These are phyloP conservation scores for Elongisporangium undulatum DNA, from an alignment of 352 stramenopile species.

Conservation along the genomic window DNA sequence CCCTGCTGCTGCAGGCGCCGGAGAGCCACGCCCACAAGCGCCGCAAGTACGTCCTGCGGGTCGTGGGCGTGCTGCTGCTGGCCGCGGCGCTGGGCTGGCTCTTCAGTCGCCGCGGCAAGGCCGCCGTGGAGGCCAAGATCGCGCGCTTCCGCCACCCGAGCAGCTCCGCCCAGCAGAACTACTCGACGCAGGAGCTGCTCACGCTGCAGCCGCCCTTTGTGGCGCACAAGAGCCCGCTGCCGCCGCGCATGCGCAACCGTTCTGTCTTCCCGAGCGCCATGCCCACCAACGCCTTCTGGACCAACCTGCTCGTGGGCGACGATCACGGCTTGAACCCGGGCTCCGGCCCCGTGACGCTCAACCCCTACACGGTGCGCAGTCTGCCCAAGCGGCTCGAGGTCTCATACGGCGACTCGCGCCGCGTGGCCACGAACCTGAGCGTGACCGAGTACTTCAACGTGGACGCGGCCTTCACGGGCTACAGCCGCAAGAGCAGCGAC, in stretches of 20 bases:
- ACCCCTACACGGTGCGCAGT: constrained; percentile 77
- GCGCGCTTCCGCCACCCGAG: not conserved
- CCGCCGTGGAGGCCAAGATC: not conserved
- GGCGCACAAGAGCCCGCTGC: constrained; percentile 46
- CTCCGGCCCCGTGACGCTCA: constrained; percentile 68
- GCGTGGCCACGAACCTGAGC: constrained; percentile 46
- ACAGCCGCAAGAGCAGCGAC: constrained; percentile 25
- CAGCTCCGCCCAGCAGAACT: not conserved
- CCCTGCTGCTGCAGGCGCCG: not conserved
- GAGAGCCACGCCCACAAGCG: not conserved
- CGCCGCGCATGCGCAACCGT: constrained; percentile 50
- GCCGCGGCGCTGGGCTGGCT: not conserved
- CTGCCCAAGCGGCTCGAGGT: constrained; percentile 67
- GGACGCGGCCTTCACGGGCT: constrained; percentile 67
- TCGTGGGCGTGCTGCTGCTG: not conserved
- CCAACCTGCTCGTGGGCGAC: constrained; percentile 80
- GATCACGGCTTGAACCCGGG: constrained; percentile 69
- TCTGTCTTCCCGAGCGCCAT: constrained; percentile 40
- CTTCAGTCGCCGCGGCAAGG: not conserved
- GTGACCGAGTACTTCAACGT: constrained; percentile 82
- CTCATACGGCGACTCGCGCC: constrained; percentile 77
- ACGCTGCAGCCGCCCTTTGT: constrained; percentile 53
- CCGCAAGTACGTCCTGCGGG: not conserved
- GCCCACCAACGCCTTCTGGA: constrained; percentile 90
- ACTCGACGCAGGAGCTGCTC: constrained; percentile 27